Evolutionary conservation across 768 basidiomycete species (phyloP).

Genomic region (Russula sp.): DNA sequence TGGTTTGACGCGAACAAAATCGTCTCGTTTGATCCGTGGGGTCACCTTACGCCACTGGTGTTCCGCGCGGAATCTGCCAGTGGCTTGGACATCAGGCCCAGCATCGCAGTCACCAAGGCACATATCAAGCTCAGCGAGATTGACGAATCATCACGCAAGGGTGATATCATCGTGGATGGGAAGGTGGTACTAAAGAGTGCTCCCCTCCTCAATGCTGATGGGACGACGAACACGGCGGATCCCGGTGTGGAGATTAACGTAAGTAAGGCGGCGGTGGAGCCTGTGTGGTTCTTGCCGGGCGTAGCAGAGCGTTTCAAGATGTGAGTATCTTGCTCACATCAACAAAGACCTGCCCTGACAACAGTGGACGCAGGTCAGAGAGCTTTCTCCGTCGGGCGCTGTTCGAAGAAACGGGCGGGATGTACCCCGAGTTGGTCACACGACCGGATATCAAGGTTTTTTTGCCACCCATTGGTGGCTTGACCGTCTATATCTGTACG

Average conservation of each 20-base stretch:
- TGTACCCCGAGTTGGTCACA: slow-evolving; percentile 94
- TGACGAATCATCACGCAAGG: slow-evolving; percentile 70
- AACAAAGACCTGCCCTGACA: background rate
- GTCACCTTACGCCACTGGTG: slow-evolving; percentile 73
- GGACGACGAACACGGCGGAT: slow-evolving; percentile 44
- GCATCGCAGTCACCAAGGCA: slow-evolving; percentile 87
- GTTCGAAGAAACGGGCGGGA: slow-evolving; percentile 94
- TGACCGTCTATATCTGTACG: slow-evolving; percentile 89
- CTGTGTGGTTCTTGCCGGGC: slow-evolving; percentile 93
- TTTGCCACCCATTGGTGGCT: slow-evolving; percentile 86
- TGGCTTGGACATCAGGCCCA: slow-evolving; percentile 82
- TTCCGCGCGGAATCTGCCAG: slow-evolving; percentile 56
- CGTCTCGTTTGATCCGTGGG: slow-evolving; percentile 91
- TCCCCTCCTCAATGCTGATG: slow-evolving; percentile 58
- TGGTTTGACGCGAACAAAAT: slow-evolving; percentile 80
- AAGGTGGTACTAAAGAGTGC: slow-evolving; percentile 68
- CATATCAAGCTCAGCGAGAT: slow-evolving; percentile 94
- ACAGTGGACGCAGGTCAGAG: slow-evolving; percentile 54
- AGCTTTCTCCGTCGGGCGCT: slow-evolving; percentile 78
- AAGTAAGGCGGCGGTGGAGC: slow-evolving; percentile 94
- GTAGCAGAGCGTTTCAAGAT: slow-evolving; percentile 92
- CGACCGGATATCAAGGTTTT: slow-evolving; percentile 94
- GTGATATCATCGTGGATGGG: slow-evolving; percentile 71
- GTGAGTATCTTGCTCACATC: slow-evolving; percentile 37
- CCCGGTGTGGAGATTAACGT: slow-evolving; percentile 82